Evolutionary conservation across 2,329 filamentous ascomycete species (phyloP).

Genomic region (Fusarium sambucinum): DNA sequence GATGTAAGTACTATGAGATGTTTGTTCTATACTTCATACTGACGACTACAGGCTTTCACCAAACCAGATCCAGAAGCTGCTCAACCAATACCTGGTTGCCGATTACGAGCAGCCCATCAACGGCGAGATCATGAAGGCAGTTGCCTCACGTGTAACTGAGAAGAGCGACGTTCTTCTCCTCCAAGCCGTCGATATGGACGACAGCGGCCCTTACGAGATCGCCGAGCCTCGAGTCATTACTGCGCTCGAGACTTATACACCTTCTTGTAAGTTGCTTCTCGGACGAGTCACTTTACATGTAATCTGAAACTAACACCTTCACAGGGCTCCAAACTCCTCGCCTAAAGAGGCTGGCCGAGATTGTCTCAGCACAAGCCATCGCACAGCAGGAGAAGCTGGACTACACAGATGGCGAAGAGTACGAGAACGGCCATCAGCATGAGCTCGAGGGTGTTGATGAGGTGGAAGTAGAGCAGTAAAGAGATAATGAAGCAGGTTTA

Average conservation of each 20-base stretch:
- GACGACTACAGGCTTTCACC: slow-evolving; percentile 79
- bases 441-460: slow-evolving; percentile 66
- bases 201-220: slow-evolving; percentile 98
- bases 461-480: slow-evolving; percentile 51
- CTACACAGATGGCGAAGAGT: slow-evolving; percentile 58
- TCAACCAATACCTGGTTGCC: slow-evolving; percentile 98
- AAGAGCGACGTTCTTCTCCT: slow-evolving; percentile 97
- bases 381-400: slow-evolving; percentile 92
- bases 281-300: background rate
- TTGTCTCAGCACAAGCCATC: slow-evolving; percentile 95
- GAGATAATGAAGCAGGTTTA: slow-evolving; percentile 43
- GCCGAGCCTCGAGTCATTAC: slow-evolving; percentile 96
- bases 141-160: slow-evolving; percentile 95
- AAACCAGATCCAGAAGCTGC: slow-evolving; percentile 98
- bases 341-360: slow-evolving; percentile 96
- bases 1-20: slow-evolving; percentile 76
- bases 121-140: slow-evolving; percentile 99
- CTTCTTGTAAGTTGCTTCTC: slow-evolving; percentile 78
- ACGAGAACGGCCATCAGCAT: slow-evolving; percentile 60
- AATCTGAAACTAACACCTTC: slow-evolving; percentile 48
- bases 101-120: slow-evolving; percentile 99
- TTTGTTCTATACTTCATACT: slow-evolving; percentile 12
- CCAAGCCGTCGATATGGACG: slow-evolving; percentile 97
- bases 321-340: slow-evolving; percentile 94
- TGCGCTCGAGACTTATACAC: slow-evolving; percentile 96